Evolutionary conservation across 768 basidiomycete species (phyloP).

Genomic region (Daedaleopsis sinensis): DNA sequence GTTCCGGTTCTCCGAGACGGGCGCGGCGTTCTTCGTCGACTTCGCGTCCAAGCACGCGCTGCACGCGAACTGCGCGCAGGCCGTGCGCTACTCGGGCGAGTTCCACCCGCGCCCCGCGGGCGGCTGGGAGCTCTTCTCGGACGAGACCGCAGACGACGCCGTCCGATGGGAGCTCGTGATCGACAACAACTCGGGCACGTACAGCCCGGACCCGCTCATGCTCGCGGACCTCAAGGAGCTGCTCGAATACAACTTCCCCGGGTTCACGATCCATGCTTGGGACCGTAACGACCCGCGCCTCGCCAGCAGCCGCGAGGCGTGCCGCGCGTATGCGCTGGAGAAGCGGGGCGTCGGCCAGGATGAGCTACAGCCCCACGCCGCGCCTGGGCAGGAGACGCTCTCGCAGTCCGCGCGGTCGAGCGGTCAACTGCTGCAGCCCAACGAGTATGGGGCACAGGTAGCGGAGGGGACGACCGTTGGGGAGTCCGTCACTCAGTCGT

Average conservation of each 20-base stretch:
- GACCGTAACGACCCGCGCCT: constrained; percentile 59
- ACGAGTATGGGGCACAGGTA: not conserved
- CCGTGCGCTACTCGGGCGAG: constrained; percentile 76
- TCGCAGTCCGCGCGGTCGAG: constrained; percentile 27
- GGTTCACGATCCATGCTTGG: constrained; percentile 57
- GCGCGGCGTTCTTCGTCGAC: constrained; percentile 85
- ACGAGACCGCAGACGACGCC: constrained; percentile 52
- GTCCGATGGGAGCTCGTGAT: constrained; percentile 82
- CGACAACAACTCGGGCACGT: constrained; percentile 88
- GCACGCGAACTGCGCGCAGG: constrained; percentile 70
- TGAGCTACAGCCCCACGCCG: constrained; percentile 65
- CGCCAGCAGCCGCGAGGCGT: constrained; percentile 63
- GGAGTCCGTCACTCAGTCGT: not conserved
- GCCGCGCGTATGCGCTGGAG: constrained; percentile 64
- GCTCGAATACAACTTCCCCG: constrained; percentile 75
- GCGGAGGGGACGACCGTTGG: constrained; percentile 3
- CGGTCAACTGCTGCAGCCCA: not conserved
- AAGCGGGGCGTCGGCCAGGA: constrained; percentile 60
- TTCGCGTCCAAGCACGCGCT: constrained; percentile 87
- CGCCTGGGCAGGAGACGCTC: constrained; percentile 57
- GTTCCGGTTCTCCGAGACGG: constrained; percentile 84
- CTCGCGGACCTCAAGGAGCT: constrained; percentile 63
- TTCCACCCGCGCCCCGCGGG: constrained; percentile 75
- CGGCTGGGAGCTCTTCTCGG: constrained; percentile 67
- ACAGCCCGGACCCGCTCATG: constrained; percentile 68